Evolutionary conservation across 768 basidiomycete species (phyloP).

Genomic region (Roridomyces roridus): DNA sequence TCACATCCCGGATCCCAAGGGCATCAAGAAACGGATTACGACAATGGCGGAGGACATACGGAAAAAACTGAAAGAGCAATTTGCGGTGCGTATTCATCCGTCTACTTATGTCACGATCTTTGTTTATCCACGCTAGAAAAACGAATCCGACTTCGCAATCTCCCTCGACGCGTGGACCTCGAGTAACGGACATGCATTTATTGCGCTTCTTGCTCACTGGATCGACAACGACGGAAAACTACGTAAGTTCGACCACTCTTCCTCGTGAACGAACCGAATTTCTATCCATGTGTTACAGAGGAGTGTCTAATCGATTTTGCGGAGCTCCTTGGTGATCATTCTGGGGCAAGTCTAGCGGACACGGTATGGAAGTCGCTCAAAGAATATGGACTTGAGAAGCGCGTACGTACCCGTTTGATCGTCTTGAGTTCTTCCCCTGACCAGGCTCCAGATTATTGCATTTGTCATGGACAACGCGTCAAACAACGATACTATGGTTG

Average conservation of each 20-base stretch:
- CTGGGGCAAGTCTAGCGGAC: slow-evolving; percentile 41
- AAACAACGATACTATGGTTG: slow-evolving; percentile 41
- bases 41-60: slow-evolving; percentile 22
- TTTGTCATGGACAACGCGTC: slow-evolving; percentile 41
- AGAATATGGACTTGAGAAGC: slow-evolving; percentile 29
- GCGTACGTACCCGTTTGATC: slow-evolving; percentile 16
- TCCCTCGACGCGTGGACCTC: slow-evolving; percentile 35
- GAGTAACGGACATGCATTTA: slow-evolving; percentile 31
- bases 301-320: slow-evolving; percentile 43
- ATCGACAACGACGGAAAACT: slow-evolving; percentile 28
- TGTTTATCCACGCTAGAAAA: slow-evolving; percentile 16
- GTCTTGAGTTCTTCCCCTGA: too few relatives aligned
- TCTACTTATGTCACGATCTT: not conserved
- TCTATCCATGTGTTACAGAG: slow-evolving; percentile 27
- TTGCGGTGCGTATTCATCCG: slow-evolving; percentile 18
- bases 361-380: slow-evolving; percentile 35
- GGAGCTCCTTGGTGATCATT: slow-evolving; percentile 39
- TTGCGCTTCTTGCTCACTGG: slow-evolving; percentile 32
- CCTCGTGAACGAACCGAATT: too few relatives aligned
- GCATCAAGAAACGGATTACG: slow-evolving; percentile 23
- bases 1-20: slow-evolving; percentile 5
- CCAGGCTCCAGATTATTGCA: slow-evolving; percentile 30
- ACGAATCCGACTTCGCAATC: slow-evolving; percentile 23
- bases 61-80: slow-evolving; percentile 16
- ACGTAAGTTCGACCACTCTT: slow-evolving; percentile 12